Percentiles rank a stretch among this genome's conserved stretches.
Evolutionary conservation across 768 basidiomycete species (phyloP).

Genomic region (Lactarius evosmus): DNA sequence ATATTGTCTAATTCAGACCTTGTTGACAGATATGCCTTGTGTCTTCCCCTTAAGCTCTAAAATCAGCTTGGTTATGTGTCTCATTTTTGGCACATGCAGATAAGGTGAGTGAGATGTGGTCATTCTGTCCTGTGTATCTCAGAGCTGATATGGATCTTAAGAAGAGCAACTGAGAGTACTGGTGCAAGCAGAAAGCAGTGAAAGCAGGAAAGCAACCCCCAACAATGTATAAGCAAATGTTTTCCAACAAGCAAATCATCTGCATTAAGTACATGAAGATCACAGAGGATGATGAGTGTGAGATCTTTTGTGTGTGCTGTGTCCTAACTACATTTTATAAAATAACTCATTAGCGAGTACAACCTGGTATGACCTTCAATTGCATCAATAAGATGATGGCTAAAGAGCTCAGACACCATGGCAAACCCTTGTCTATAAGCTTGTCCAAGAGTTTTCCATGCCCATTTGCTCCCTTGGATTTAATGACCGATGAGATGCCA

Average conservation of each 20-base stretch:
- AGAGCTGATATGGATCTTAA: background rate
- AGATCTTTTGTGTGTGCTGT: conserved; percentile 34
- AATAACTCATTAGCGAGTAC: conserved; percentile 29
- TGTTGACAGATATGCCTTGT: conserved; percentile 12
- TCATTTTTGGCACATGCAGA: conserved; percentile 31
- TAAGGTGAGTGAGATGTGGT: conserved; percentile 39
- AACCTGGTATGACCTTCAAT: conserved; percentile 32
- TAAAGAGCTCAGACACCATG: conserved; percentile 29
- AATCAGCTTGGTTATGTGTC: background rate
- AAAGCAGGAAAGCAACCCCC: conserved; percentile 35
- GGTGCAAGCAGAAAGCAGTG: conserved; percentile 34
- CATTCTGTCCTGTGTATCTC: too few species aligned
- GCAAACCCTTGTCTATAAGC: too few species aligned
- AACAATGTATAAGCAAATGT: conserved; percentile 36
- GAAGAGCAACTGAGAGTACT: conserved; percentile 33
- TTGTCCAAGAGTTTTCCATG: conserved; percentile 25
- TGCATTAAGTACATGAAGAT: conserved; percentile 45
- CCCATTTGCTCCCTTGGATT: conserved; percentile 41
- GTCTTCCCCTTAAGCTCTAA: background rate
- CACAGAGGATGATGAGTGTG: conserved; percentile 32
- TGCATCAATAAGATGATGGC: conserved; percentile 33
- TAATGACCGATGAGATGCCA: conserved; percentile 49
- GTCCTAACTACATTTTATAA: background rate
- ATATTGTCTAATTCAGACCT: background rate
- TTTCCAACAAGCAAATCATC: conserved; percentile 45